Conservation (phyloP, 768 basidiomycete genomes). For the Gymnopilus junonius region DNA sequence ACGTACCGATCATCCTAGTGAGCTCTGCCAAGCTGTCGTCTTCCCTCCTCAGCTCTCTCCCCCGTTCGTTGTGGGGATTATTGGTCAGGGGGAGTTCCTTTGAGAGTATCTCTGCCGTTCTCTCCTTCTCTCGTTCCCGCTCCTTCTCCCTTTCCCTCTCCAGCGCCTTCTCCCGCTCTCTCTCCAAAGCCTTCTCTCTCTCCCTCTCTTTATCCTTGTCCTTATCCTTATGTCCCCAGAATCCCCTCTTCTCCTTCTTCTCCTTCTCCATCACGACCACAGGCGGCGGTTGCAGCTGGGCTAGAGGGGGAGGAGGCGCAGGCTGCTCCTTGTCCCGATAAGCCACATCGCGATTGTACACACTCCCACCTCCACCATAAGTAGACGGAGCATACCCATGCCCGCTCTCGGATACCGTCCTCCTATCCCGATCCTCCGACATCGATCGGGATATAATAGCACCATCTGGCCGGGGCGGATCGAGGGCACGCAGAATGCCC, state of each 20-base stretch:
- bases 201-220: conserved; percentile 40
- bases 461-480: conserved; percentile 44
- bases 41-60: conserved; percentile 36
- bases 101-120: not conserved
- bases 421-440: conserved; percentile 35
- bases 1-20: conserved; percentile 72
- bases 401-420: conserved; percentile 34
- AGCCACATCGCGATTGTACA: conserved; percentile 23
- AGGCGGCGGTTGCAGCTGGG: no score
- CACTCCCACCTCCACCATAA: not conserved
- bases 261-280: conserved; percentile 51
- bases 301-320: no score
- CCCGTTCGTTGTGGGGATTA: conserved; percentile 6
- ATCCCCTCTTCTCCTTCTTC: conserved; percentile 43
- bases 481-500: conserved; percentile 64
- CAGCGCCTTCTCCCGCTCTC: conserved; percentile 25
- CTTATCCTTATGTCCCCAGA: conserved; percentile 33
- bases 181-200: conserved; percentile 31
- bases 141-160: conserved; percentile 2
- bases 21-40: conserved; percentile 57
- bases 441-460: conserved; percentile 31
- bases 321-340: conserved; percentile 32
- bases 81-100: not conserved
- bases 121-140: not conserved
- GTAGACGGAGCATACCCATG: conserved; percentile 22